Evolutionary conservation across 1,139 yeast genomes (phyloP), one percentile per base, ranked within the genome.

Genomic region (Geotrichum histeridarum): DNA sequence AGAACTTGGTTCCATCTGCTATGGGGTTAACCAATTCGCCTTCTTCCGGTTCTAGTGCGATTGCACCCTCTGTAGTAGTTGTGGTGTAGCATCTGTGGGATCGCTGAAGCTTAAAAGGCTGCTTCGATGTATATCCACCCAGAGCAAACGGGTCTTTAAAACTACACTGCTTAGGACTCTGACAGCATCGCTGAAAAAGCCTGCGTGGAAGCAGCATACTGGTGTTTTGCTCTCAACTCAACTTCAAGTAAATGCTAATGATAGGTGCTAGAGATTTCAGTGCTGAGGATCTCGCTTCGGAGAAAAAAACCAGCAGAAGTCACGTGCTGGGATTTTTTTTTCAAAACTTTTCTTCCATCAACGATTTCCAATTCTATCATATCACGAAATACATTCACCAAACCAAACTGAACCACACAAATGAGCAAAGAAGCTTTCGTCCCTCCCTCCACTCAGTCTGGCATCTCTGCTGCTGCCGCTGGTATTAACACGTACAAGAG

Each of bases 391-490:
- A 3, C 3, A 17, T 7, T 7, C 42, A 42, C 22, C 6, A 31
- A 30, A 42, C 43, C 38, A 42, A 15, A 31, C 42, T 17, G 15
- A 17, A 35, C 31, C 14, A 36, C 32, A 32, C 50, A 8, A 52
- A 66, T 64, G 69, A 67, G 66, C 69, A 89, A 95, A 80, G 98
- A 91, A 80, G 95, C 96, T 61, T 91, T 91, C 73, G 86, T 86
- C 61, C 94, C 94, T 60, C 96, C 97, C 62, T 75, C 84, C 30
- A 65, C 70, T 42, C 81, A 85, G 41, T 82, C 86, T 58, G 85
- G 90, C 60, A 79, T 87, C 66, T 82, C 70, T 52, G 70, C 70
- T 30, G 86, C 91, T 48, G 89, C 89, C 33, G 81, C 85, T 14
- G 87, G 87, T 61, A 72, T 82, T 56, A 77, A 82, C 53, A 75